Evolutionary conservation across 2,329 filamentous ascomycete genomes (phyloP), one percentile per base, ranked within the genome.

Genomic region (Apiospora hydei): DNA sequence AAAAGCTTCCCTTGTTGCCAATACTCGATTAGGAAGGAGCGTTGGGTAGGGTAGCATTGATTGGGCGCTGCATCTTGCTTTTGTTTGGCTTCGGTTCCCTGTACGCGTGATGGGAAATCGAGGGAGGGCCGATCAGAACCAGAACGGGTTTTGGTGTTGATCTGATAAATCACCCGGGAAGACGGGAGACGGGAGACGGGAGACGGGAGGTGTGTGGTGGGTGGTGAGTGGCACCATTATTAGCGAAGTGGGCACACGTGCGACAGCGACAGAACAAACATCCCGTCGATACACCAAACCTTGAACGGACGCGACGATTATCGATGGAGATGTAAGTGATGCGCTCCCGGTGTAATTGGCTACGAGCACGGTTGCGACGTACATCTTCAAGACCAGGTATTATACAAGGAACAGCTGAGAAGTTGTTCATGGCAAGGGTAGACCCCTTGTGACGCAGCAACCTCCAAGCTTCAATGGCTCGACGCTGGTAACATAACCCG

Each of bases 21-120:
- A 64, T 64, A 41, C 57, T 64, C 18, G 34, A 64, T 64, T 64
- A 41, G 57, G 57, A 64, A 64, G 57, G 57, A 41, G 57, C 34
- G 41, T 64, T 4, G 34, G 30, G 30, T 41, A 41, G 57, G 57
- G 57, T 64, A 24, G 30, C 10, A 64, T 41, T 64, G 34, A 64
- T 41, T 64, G 57, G 57, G 57, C 21, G 53, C 26, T 57, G 30
- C 53, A 61, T 61, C 53, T 34, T 61, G 30, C 30, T 38, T 38
- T 34, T 61, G 24, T 18, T 30, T 34, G 46, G 18, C 18, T n/a
- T 21, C 46, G 46, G 10, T n/a, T n/a, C 21, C 46, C 21, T 18
- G 46, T n/a, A n/a, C 46, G 21, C 46, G 26, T 30, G 21, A 49
- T 49, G 21, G 46, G 46, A n/a, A 47, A 49, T n/a, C 21, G 7